Conservation (phyloP, 441 rosid genomes). For the Croton laevigatus region DNA sequence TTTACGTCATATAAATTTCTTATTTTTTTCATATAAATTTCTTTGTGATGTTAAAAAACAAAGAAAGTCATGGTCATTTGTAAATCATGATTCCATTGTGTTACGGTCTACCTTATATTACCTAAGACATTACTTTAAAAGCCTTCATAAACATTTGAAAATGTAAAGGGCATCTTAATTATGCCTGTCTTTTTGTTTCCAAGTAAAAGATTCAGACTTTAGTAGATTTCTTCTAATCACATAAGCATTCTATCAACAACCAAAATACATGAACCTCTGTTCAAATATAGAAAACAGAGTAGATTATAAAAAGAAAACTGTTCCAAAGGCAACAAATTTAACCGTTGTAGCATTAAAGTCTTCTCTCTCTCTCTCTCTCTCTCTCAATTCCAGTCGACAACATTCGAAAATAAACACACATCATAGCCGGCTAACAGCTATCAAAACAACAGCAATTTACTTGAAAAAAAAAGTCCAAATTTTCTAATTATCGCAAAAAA, state of each 20-base stretch:
- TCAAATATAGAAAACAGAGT: background rate
- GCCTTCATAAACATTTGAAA: background rate
- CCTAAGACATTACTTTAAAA: background rate
- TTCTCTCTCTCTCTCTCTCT: background rate
- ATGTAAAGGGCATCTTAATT: background rate
- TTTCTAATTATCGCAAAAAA: background rate
- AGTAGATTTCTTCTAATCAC: background rate
- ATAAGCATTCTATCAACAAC: background rate
- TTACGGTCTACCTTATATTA: too few species aligned
- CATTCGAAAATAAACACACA: background rate
- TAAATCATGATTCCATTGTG: too few species aligned
- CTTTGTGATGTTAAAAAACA: too few species aligned
- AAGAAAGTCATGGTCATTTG: too few species aligned
- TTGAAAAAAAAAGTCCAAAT: background rate
- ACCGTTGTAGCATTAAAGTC: background rate
- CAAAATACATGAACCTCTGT: background rate
- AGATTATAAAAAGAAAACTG: too few species aligned
- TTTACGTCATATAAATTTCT: too few species aligned
- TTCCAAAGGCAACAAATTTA: background rate
- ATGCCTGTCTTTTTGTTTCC: background rate
- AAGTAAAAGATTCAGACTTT: background rate
- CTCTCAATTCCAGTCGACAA: background rate
- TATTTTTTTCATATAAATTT: too few species aligned
- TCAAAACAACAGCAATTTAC: background rate
- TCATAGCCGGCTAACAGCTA: background rate